phyloP scores from a whole-genome alignment of 352 stramenopile genomes.

The Phytophthora macrochlamydospora region DNA sequence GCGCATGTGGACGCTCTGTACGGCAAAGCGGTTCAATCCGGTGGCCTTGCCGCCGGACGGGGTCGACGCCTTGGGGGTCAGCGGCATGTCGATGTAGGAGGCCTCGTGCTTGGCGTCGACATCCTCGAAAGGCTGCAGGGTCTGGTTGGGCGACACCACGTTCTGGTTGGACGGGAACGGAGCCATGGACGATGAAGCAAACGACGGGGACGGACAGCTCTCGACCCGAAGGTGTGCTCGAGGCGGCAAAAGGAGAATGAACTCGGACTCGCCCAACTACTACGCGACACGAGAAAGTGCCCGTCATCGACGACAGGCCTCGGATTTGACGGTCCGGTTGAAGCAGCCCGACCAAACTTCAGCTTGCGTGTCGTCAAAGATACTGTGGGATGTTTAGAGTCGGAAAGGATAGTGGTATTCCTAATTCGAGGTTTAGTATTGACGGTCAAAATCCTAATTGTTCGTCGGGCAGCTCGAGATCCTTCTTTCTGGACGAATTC shows the following conservation, averaged over 20 bases:
- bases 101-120: slow-evolving; percentile 18
- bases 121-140: slow-evolving; percentile 19
- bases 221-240: slow-evolving; percentile 11
- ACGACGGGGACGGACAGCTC: not conserved
- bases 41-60: not conserved
- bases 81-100: slow-evolving; percentile 24
- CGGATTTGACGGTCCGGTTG: not conserved
- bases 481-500: too few species aligned
- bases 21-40: slow-evolving; percentile 16
- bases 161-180: slow-evolving; percentile 27
- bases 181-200: slow-evolving; percentile 11
- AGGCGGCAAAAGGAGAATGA: slow-evolving; percentile 29
- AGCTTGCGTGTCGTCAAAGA: not conserved
- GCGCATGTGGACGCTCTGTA: slow-evolving; percentile 35
- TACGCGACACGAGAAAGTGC: slow-evolving; percentile 6
- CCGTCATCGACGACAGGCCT: not conserved
- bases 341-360: not conserved
- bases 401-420: not conserved
- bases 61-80: slow-evolving; percentile 15
- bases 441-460: too few species aligned
- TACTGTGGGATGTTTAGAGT: not conserved
- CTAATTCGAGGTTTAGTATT: not conserved
- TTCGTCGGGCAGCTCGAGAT: too few species aligned
- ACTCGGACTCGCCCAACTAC: not conserved
- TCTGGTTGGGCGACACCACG: slow-evolving; percentile 11